phyloP scores from a whole-genome alignment of 73 alveolate species.

The Tetrahymena borealis region DNA sequence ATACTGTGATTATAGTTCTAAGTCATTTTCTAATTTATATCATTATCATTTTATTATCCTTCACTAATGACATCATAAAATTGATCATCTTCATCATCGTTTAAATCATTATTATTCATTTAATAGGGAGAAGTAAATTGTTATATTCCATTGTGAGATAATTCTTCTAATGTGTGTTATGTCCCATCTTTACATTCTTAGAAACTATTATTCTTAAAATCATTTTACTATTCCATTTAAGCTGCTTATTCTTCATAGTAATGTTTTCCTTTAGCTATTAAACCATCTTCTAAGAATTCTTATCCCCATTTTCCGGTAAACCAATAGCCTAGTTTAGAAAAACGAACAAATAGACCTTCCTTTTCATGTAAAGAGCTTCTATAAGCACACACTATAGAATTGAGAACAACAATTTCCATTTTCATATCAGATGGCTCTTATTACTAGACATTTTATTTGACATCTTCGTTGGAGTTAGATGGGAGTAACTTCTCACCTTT shows the following conservation, averaged over 20 bases:
- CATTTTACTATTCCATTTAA: background rate
- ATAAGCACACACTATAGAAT: background rate
- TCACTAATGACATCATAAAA: background rate
- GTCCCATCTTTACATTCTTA: background rate
- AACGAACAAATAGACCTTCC: background rate
- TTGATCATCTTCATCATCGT: background rate
- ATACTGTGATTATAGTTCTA: background rate
- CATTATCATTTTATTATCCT: background rate
- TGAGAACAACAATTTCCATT: background rate
- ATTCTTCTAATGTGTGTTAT: background rate
- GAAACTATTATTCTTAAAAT: background rate
- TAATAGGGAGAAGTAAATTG: background rate
- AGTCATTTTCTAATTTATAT: background rate
- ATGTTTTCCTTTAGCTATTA: background rate
- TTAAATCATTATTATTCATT: background rate
- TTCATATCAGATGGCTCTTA: background rate
- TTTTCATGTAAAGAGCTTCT: background rate
- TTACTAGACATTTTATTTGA: background rate
- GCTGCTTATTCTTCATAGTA: background rate
- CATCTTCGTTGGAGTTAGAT: background rate
- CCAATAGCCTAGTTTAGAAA: background rate
- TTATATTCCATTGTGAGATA: background rate
- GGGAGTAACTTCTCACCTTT: background rate
- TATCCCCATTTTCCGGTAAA: background rate
- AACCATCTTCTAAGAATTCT: background rate